Base-by-base conservation (phyloP, 169 alveolate genomes). In the Eimeria zaria region DNA sequence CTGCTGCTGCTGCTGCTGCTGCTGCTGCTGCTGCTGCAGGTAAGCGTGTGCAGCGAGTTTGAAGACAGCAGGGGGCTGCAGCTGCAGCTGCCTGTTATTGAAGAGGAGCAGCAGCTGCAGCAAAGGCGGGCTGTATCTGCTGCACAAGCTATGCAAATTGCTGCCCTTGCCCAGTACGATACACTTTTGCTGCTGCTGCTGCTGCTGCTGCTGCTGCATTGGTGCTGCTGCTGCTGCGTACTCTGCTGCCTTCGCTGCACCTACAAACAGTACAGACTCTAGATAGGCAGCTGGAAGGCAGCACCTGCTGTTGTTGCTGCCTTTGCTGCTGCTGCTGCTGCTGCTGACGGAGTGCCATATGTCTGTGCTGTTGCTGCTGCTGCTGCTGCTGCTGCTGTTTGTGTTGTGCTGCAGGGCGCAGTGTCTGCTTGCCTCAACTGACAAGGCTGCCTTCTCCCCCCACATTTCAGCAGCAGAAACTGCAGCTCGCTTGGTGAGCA, bases 21-120 rank as follows among this genome's bases (percentile, higher is more conserved):
- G 91, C 91, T 84, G 91, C 91, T 84, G 91, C 91, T 84, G 51
- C 76, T 58, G 91, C 58, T 44, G 20, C 33, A 58, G 27, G 91
- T 41, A 39, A 84, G 55, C 36, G 78, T 4, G 14, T 55, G 78
- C 91, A 84, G 91, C 91, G 58, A 84, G 44, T 33, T 2, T 16
- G 91, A 36, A 14, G 76, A 67, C 46, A 53, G 5, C 44, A 51
- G 12, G 8, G 58, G 14, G 53, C 53, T 84, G 36, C 71, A 44
- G 73, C 76, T 84, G 36, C 71, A 44, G 73, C 76, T 84, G 39
- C 91, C 91, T 12, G 22, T 84, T 18, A 78, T 84, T 46, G 91
- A 84, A 71, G 91, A 84, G 53, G 76, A 84, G 73, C 91, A 84
- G 76, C 76, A 36, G 51, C 91, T n/a, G 91, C 78, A 84, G 91